Evolutionary conservation across 2,329 filamentous ascomycete genomes (phyloP), one percentile per base, ranked within the genome.

Genomic region (Plectosphaerella sp.): DNA sequence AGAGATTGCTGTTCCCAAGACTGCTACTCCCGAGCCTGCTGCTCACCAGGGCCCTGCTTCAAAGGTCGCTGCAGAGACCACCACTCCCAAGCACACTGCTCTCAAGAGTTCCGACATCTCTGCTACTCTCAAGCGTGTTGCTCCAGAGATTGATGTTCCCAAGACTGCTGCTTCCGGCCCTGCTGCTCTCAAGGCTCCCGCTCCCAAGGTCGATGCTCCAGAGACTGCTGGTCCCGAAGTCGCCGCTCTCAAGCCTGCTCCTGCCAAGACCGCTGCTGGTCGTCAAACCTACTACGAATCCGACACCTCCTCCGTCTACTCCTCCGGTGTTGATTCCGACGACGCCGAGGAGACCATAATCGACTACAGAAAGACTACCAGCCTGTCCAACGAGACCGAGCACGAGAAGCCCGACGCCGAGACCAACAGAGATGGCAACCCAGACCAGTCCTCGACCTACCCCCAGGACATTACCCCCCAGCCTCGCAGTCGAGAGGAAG

Each of bases 381-480:
- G 28, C 28, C 28, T 33, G 8, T 7, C 28, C 28, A 33, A 5
- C 25, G 25, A 9, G 8, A 33, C 28, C 28, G 28, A 33, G 28
- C 28, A 33, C 28, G 11, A 33, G 28, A 9, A 33, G 8, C 28
- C 28, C 28, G 28, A 10, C 28, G 28, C 8, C 8, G 11, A 33
- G 28, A 33, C 8, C 28, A 12, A 9, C 28, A 33, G 8, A 9
- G 28, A 33, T 33, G 28, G 28, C 28, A 33, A 12, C 28, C 2
- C 28, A 9, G 28, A 33, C 28, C 8, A 33, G 28, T 33, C 28
- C 28, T 59, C 62, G 69, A 51, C 14, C 14, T 52, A 74, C 51
- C 47, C 57, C 51, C 57, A 58, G 3, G 70, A 75, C 15, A 64
- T 75, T 41, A 68, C 70, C 43, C 67, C 64, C 0, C 67, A 79